Percentiles rank a stretch among this genome's conserved stretches.
phyloP scores from a whole-genome alignment of 345 rosid species.

The Camelina hispida region DNA sequence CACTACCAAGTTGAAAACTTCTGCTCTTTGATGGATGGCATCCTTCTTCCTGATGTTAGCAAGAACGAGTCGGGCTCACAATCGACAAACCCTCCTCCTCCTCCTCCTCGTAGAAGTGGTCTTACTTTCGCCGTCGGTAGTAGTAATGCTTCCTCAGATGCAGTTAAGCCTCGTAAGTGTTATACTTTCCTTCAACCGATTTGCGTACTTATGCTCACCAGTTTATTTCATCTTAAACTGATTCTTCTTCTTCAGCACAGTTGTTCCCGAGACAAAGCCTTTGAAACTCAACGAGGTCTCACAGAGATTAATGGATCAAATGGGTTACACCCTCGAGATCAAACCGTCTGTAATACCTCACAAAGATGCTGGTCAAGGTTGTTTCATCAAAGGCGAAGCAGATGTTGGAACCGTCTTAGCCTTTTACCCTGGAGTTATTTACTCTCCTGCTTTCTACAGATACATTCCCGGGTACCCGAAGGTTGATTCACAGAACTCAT shows the following conservation, averaged over 20 bases:
- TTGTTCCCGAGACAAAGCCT: slow-evolving; percentile 74
- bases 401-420: slow-evolving; percentile 82
- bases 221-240: slow-evolving; percentile 19
- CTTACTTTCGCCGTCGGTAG: slow-evolving; percentile 80
- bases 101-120: slow-evolving; percentile 67
- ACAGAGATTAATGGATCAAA: slow-evolving; percentile 61
- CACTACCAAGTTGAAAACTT: slow-evolving; percentile 66
- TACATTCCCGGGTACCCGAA: slow-evolving; percentile 89
- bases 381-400: slow-evolving; percentile 79
- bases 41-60: slow-evolving; percentile 59
- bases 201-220: neutral
- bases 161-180: slow-evolving; percentile 57
- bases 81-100: slow-evolving; percentile 47
- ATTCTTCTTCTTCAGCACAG: slow-evolving; percentile 79
- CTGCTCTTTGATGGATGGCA: slow-evolving; percentile 68
- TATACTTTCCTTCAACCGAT: neutral
- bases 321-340: slow-evolving; percentile 72
- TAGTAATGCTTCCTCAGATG: slow-evolving; percentile 38
- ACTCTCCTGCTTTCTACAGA: slow-evolving; percentile 78
- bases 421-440: slow-evolving; percentile 85
- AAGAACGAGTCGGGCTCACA: slow-evolving; percentile 37
- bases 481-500: slow-evolving; percentile 76
- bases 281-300: slow-evolving; percentile 63
- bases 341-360: slow-evolving; percentile 78
- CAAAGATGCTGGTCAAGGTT: slow-evolving; percentile 84